These are phyloP conservation scores for Moesziomyces aphidis DNA, from an alignment of 1,284 basidiomycete genomes.

Conservation along the genomic window DNA sequence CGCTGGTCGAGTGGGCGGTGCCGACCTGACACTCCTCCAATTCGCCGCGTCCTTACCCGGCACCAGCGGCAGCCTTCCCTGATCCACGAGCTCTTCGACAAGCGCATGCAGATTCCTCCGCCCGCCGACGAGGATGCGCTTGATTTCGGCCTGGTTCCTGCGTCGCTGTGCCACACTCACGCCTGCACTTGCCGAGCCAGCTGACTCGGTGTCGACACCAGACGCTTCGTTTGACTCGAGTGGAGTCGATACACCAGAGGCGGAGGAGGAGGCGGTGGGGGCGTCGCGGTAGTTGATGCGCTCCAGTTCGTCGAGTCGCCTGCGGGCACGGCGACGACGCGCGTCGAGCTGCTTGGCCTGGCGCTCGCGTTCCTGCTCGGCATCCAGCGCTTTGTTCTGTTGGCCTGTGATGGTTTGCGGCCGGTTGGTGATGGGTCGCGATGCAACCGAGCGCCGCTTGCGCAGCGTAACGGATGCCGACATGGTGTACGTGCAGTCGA, in stretches of 20 bases:
- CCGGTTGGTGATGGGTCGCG: slow-evolving; percentile 34
- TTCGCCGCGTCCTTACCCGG: slow-evolving; percentile 15
- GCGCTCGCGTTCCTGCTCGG: slow-evolving; percentile 39
- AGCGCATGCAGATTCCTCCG: slow-evolving; percentile 30
- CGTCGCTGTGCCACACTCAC: slow-evolving; percentile 26
- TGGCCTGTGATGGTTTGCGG: slow-evolving; percentile 48
- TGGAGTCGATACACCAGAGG: slow-evolving; percentile 1
- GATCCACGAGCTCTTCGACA: slow-evolving; percentile 35
- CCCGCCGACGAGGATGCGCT: slow-evolving; percentile 24
- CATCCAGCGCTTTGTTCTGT: slow-evolving; percentile 35
- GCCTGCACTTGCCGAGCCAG: slow-evolving; percentile 1
- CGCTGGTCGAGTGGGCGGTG: slow-evolving; percentile 14
- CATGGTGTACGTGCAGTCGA: slow-evolving; percentile 5
- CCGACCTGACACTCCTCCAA: slow-evolving; percentile 25
- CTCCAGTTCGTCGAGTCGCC: slow-evolving; percentile 41
- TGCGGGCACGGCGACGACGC: slow-evolving; percentile 31
- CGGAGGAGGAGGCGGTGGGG: slow-evolving; percentile 8
- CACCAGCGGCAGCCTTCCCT: slow-evolving; percentile 26
- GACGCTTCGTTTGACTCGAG: slow-evolving; percentile 2
- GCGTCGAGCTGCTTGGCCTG: slow-evolving; percentile 40
- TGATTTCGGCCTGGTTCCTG: slow-evolving; percentile 36
- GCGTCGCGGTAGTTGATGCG: slow-evolving; percentile 46
- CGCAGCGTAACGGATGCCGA: slow-evolving; percentile 34
- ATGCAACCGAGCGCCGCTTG: slow-evolving; percentile 37
- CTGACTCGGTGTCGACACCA: slow-evolving; percentile 1